phyloP scores from a whole-genome alignment of 768 basidiomycete genomes.

The Termitomyces bulborhizus region DNA sequence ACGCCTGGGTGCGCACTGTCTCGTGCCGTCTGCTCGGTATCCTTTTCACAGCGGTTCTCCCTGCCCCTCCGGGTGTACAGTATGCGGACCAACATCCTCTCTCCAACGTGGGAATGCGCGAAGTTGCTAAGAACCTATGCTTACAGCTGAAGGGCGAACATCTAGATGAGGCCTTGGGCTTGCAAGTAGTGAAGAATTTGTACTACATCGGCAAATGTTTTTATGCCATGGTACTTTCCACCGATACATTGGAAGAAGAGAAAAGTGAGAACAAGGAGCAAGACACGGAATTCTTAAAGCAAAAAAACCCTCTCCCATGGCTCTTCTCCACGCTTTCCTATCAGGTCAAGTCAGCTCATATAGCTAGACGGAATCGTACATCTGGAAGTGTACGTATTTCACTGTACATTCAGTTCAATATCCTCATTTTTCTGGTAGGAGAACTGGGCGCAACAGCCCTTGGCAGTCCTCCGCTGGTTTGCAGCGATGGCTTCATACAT shows the following conservation, averaged over 20 bases:
- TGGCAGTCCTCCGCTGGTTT: conserved; percentile 85
- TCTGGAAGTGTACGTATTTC: conserved; percentile 33
- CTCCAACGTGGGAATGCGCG: conserved; percentile 51
- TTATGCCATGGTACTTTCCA: conserved; percentile 30
- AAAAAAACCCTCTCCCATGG: conserved; percentile 71
- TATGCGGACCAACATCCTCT: conserved; percentile 37
- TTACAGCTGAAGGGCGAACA: conserved; percentile 78
- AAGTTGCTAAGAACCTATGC: conserved; percentile 67
- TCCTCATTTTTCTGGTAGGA: conserved; percentile 33
- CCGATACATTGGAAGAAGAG: conserved; percentile 19
- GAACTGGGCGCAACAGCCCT: conserved; percentile 80
- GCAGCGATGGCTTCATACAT: conserved; percentile 83
- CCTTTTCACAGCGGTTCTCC: conserved; percentile 52
- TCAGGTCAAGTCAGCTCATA: conserved; percentile 72
- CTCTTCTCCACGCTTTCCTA: conserved; percentile 92
- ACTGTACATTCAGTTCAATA: background rate
- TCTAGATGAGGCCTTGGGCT: conserved; percentile 61
- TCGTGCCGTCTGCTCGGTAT: conserved; percentile 71
- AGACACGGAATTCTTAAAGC: conserved; percentile 22
- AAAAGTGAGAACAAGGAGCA: conserved; percentile 25
- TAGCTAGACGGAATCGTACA: conserved; percentile 55
- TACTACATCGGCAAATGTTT: conserved; percentile 92
- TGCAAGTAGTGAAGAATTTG: conserved; percentile 90
- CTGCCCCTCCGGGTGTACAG: conserved; percentile 27
- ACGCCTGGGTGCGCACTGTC: conserved; percentile 88